Conservation (phyloP, 805 yeast genomes). For the Schwanniomyces occidentalis region DNA sequence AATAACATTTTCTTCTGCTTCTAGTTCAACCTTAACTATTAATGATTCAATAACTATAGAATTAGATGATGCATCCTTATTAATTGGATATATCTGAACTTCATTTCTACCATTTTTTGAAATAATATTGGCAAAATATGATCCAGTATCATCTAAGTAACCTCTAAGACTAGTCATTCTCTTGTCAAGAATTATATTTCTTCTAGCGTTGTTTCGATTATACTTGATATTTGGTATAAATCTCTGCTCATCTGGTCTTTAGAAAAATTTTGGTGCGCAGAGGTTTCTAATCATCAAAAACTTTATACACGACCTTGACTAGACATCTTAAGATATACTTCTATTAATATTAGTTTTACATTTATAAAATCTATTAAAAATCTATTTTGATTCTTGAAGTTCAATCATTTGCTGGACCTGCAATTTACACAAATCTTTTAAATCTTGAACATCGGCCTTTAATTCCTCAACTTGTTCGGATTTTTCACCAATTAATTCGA, state of each 20-base stretch:
- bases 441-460: constrained; percentile 82
- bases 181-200: too few relatives aligned
- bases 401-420: constrained; percentile 89
- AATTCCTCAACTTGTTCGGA: constrained; percentile 83
- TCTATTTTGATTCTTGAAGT: constrained; percentile 39
- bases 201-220: too few relatives aligned
- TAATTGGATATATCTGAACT: constrained; percentile 40
- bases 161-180: constrained; percentile 8
- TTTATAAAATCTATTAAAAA: neutral
- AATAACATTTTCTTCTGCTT: constrained; percentile 36
- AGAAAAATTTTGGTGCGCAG: constrained; percentile 7
- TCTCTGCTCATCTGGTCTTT: too few relatives aligned
- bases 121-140: constrained; percentile 37
- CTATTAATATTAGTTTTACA: too few relatives aligned
- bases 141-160: constrained; percentile 26
- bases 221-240: too few relatives aligned
- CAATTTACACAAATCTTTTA: constrained; percentile 77
- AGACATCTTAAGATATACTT: neutral
- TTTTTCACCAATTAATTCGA: constrained; percentile 82
- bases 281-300: constrained; percentile 2
- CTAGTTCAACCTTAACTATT: constrained; percentile 39
- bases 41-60: constrained; percentile 16
- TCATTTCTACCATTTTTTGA: constrained; percentile 48
- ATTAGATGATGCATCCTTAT: constrained; percentile 10
- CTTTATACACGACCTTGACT: constrained; percentile 8